Conservation (phyloP, 169 alveolate species). For the Cryptosporidium canis region DNA sequence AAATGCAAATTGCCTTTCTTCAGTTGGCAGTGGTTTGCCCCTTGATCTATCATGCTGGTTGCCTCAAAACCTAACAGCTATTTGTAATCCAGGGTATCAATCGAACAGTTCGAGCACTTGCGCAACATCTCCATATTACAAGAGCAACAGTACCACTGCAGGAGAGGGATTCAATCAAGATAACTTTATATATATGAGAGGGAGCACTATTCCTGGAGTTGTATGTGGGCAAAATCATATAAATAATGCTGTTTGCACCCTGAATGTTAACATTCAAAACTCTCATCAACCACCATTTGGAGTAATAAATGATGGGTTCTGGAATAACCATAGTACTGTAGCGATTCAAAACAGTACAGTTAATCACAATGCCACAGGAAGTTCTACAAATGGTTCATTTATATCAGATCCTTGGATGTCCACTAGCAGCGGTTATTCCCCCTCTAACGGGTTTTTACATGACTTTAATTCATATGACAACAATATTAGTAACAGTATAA, state of each 20-base stretch:
- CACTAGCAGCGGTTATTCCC: slow-evolving; percentile 63
- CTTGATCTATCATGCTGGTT: slow-evolving; percentile 68
- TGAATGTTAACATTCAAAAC: neutral
- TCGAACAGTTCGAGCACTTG: slow-evolving; percentile 54
- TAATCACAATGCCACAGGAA: slow-evolving; percentile 35
- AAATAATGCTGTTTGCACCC: slow-evolving; percentile 22
- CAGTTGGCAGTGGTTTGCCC: slow-evolving; percentile 62
- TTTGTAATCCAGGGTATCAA: slow-evolving; percentile 70
- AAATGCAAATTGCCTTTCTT: neutral
- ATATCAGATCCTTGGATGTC: slow-evolving; percentile 73
- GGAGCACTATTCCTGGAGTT: slow-evolving; percentile 41
- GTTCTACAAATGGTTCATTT: slow-evolving; percentile 57
- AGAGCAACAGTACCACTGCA: slow-evolving; percentile 33
- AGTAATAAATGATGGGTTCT: slow-evolving; percentile 45
- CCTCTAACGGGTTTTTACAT: slow-evolving; percentile 61
- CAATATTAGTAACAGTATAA: neutral
- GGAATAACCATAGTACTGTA: slow-evolving; percentile 53
- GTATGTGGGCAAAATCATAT: neutral
- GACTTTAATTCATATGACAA: slow-evolving; percentile 48
- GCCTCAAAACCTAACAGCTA: slow-evolving; percentile 70
- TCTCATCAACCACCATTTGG: slow-evolving; percentile 60
- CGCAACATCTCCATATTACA: slow-evolving; percentile 66
- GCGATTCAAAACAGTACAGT: neutral
- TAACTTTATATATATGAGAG: slow-evolving; percentile 54
- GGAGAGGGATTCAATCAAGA: slow-evolving; percentile 66